phyloP scores from a whole-genome alignment of 441 rosid genomes.

The Arabidopsis hybrid region DNA sequence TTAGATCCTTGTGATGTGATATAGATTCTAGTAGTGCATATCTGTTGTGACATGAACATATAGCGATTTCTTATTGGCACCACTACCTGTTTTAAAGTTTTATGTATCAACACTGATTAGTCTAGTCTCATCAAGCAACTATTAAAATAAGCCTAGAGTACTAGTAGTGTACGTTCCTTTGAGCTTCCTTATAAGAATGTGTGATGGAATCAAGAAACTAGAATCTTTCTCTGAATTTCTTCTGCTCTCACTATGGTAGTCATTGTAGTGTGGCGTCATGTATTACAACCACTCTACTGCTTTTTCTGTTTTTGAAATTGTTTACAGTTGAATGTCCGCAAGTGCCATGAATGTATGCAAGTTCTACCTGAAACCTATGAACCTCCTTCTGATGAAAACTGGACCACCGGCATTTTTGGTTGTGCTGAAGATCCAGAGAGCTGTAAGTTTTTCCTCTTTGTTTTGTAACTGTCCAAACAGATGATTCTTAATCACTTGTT shows the following conservation, averaged over 20 bases:
- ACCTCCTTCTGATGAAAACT: slow-evolving; percentile 92
- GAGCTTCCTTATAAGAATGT: background rate
- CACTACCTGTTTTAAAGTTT: background rate
- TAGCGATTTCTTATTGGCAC: background rate
- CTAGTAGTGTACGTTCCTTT: background rate
- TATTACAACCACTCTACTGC: slow-evolving; percentile 3
- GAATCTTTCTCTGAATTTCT: background rate
- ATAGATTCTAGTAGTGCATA: too few relatives aligned
- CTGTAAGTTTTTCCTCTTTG: slow-evolving; percentile 54
- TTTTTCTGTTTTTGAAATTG: background rate
- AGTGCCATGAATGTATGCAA: slow-evolving; percentile 88
- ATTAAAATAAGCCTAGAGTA: background rate
- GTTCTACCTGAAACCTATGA: slow-evolving; percentile 76
- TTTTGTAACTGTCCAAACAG: background rate
- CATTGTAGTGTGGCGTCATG: slow-evolving; percentile 5
- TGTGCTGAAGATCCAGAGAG: slow-evolving; percentile 74
- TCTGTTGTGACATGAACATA: background rate
- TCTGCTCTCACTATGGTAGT: background rate
- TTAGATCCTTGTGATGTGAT: slow-evolving; percentile 18
- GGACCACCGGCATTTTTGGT: slow-evolving; percentile 82
- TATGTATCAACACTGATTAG: slow-evolving; percentile 4
- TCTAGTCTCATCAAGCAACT: slow-evolving; percentile 1
- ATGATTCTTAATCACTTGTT: slow-evolving; percentile 17
- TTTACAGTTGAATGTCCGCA: slow-evolving; percentile 57
- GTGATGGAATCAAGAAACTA: slow-evolving; percentile 9